Percentiles rank a stretch among this genome's conserved stretches.
Conservation (phyloP, 140 eudicot species). For the Anethum foeniculum region DNA sequence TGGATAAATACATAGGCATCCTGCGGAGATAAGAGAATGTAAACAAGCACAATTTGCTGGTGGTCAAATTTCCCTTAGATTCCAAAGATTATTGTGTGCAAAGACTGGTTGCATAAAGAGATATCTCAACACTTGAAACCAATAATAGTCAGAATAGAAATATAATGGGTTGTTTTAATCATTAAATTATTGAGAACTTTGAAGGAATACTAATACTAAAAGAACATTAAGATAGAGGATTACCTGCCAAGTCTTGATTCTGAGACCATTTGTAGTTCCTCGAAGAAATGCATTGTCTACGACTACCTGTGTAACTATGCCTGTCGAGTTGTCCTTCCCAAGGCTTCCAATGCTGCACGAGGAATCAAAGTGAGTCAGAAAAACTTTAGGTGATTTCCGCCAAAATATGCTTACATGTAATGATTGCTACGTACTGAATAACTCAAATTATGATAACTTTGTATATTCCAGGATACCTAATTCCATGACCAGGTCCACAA, state of each 20-base stretch:
- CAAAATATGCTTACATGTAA: background rate
- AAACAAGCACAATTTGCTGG: background rate
- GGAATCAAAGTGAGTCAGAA: background rate
- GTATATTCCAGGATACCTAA: constrained; percentile 40
- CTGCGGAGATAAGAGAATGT: background rate
- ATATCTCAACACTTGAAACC: background rate
- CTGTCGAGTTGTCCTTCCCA: constrained; percentile 80
- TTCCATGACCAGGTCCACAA: constrained; percentile 99
- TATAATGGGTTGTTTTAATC: background rate
- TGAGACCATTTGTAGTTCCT: constrained; percentile 80
- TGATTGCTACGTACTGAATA: background rate
- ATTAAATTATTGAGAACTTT: background rate
- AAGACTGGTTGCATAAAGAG: background rate
- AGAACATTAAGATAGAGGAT: background rate
- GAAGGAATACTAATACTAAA: background rate
- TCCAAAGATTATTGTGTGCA: background rate
- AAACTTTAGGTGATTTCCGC: background rate
- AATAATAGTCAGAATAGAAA: background rate
- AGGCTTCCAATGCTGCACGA: constrained; percentile 80
- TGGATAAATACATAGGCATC: background rate
- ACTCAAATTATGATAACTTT: background rate
- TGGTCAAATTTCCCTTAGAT: background rate
- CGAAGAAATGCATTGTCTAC: constrained; percentile 63
- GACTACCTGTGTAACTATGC: constrained; percentile 62
- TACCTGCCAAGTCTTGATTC: constrained; percentile 99